These are phyloP conservation scores for Penicillium hesseltinei DNA, from an alignment of 2,329 filamentous ascomycete species.

Conservation along the genomic window DNA sequence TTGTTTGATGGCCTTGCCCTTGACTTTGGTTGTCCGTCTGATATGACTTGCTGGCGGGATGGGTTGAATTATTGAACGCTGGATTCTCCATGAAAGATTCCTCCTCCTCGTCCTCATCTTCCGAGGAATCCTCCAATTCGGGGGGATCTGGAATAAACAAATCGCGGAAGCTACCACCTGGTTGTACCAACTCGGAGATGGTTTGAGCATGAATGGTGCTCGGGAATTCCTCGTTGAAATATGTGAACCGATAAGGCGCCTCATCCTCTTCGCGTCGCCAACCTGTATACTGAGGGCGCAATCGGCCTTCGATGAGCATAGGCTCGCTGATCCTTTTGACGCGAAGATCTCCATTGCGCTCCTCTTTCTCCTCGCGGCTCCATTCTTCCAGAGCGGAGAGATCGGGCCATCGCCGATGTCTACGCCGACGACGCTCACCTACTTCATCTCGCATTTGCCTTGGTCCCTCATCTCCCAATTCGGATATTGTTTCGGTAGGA, in stretches of 20 bases:
- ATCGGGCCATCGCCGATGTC: constrained; percentile 80
- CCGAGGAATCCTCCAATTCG: constrained; percentile 69
- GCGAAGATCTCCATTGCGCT: constrained; percentile 74
- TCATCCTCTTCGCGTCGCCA: constrained; percentile 92
- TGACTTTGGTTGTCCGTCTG: constrained; percentile 11
- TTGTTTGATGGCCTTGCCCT: constrained; percentile 2
- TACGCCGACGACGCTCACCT: constrained; percentile 53
- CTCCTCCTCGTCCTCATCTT: constrained; percentile 56
- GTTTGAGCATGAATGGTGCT: constrained; percentile 95
- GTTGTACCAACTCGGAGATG: constrained; percentile 87
- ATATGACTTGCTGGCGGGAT: constrained; percentile 1
- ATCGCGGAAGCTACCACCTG: constrained; percentile 78
- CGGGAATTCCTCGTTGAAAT: constrained; percentile 96
- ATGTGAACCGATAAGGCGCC: constrained; percentile 90
- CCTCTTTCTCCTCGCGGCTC: constrained; percentile 86
- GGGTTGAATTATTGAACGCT: constrained; percentile 3
- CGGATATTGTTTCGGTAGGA: constrained; percentile 73
- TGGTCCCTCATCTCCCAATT: constrained; percentile 72
- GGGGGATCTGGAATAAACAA: constrained; percentile 88
- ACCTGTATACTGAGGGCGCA: constrained; percentile 73
- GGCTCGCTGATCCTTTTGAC: constrained; percentile 93
- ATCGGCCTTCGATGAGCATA: constrained; percentile 81
- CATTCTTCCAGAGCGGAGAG: constrained; percentile 81
- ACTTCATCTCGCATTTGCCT: constrained; percentile 48
- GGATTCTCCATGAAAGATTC: constrained; percentile 26